Evolutionary conservation across 1,284 basidiomycete species (phyloP), one percentile per base, ranked within the genome.

Genomic region (Ceratobasidium sp.): DNA sequence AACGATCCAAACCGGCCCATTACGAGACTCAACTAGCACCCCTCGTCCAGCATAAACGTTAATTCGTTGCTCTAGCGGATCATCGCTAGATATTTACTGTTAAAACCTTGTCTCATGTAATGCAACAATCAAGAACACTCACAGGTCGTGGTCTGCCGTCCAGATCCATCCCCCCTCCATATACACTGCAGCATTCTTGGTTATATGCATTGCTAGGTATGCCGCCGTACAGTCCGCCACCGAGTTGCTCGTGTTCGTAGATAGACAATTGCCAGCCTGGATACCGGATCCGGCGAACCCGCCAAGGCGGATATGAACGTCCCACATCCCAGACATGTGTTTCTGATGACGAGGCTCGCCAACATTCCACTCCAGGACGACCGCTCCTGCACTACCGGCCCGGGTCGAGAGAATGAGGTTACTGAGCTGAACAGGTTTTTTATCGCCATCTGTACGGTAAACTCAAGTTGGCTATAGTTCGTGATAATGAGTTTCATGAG

Each of bases 291-390:
- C 91, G 44, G 85, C 85, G 79, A 89, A 90, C 86, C 82, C 81
- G 38, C 82, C 80, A 62, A 82, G 71, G 13, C 83, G 77, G 81
- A 93, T 89, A 82, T 93, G 91, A 7, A 89, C 88, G 82, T 93
- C 91, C 92, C 92, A 93, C 85, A 91, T 89, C 4, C 91, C 92
- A 71, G 91, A 90, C 2, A 87, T 87, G 67, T 89, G 92, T 80
- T 90, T 88, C 52, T 87, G 83, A 26, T 87, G 87, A 0, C 84
- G 75, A 0, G 89, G 87, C 71, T 91, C 87, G 76, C 87, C 87
- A 10, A 92, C 88, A 82, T 93, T 93, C 92, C 92, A 94, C 83
- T 93, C 90, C 7, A 93, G 84, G 20, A 93, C 86, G 80, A 93
- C 90, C 0, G 93, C 93, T 50, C 92, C 92, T 13, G 89, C 85